Evolutionary conservation across 768 basidiomycete species (phyloP), one percentile per base, ranked within the genome.

Genomic region (Leucocoprinus leucothites): DNA sequence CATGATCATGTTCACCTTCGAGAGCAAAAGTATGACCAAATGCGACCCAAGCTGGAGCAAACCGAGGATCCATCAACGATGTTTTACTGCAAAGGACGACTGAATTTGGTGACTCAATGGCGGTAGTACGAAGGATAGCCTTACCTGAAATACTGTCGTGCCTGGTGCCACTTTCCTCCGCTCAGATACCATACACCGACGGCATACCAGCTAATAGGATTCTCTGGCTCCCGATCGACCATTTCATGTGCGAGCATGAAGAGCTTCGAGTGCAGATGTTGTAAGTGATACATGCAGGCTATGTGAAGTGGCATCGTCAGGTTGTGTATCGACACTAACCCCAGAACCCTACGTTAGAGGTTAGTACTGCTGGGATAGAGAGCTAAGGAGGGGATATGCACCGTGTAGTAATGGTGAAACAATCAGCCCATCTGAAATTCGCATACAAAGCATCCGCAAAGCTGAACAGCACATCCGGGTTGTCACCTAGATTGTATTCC

Each of bases 1-100:
- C 96, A 64, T 98, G 95, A 62, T 98, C 96, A 73, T 98, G 97
- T 68, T 99, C 97, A 14, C 95, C 95, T 68, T 99, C 97, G 61
- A 91, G 76, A 1, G 96, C 93, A 73, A 97, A 99, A 0, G 94
- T 94, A 69, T 99, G 97, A 9, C 91, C 97, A 67, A 98, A 99
- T 2, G 94, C 92, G 48, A 98, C 84, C 97, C 97, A 99, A 0
- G 96, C 93, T 9, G 97, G 94, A 0, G 86, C 93, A 68, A 97
- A 97, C 3, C 96, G 82, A 18, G 95, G 91, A 66, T 99, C 96
- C 87, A 98, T 94, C 13, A 99, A 71, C 2, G 92, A 94, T 0
- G 95, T 92, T 81, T 99, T 99, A 64, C 95, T 96, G 57, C 16
- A n/a, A 9, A 40, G 26, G 14, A 50, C 25, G 66, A 38, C 3